Evolutionary conservation across 2,329 filamentous ascomycete genomes (phyloP).

Genomic region (Paecilomyces niveus): DNA sequence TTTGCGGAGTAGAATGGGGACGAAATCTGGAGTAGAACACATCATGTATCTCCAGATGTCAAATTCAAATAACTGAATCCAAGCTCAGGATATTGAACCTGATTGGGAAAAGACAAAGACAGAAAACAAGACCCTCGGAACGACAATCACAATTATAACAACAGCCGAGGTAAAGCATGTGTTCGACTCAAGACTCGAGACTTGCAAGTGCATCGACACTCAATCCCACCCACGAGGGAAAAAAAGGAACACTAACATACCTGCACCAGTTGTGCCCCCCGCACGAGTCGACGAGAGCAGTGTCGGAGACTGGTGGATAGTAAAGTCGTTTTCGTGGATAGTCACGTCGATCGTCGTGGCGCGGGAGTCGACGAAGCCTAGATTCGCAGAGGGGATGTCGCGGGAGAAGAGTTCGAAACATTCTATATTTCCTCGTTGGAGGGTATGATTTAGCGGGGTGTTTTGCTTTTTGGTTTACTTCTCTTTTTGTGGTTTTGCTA

Average conservation of each 20-base stretch:
- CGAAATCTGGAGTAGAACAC: slow-evolving; percentile 1
- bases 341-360: slow-evolving; percentile 59
- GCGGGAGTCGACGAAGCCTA: slow-evolving; percentile 77
- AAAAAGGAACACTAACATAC: slow-evolving; percentile 26
- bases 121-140: no score
- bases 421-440: slow-evolving; percentile 47
- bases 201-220: no score
- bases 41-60: background rate
- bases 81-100: no score
- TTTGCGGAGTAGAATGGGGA: slow-evolving; percentile 6
- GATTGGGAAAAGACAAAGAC: no score
- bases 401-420: slow-evolving; percentile 81
- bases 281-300: slow-evolving; percentile 70
- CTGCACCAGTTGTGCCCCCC: slow-evolving; percentile 67
- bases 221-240: background rate
- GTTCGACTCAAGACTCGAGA: background rate
- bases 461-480: background rate
- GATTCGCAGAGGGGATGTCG: slow-evolving; percentile 63
- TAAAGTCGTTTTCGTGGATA: slow-evolving; percentile 63
- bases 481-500: background rate
- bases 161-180: background rate
- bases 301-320: slow-evolving; percentile 74
- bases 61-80: background rate
- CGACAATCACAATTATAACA: no score
- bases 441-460: background rate